Evolutionary conservation across 2,329 filamentous ascomycete genomes (phyloP), one percentile per base, ranked within the genome.

Genomic region (Pseudonectria buxi): DNA sequence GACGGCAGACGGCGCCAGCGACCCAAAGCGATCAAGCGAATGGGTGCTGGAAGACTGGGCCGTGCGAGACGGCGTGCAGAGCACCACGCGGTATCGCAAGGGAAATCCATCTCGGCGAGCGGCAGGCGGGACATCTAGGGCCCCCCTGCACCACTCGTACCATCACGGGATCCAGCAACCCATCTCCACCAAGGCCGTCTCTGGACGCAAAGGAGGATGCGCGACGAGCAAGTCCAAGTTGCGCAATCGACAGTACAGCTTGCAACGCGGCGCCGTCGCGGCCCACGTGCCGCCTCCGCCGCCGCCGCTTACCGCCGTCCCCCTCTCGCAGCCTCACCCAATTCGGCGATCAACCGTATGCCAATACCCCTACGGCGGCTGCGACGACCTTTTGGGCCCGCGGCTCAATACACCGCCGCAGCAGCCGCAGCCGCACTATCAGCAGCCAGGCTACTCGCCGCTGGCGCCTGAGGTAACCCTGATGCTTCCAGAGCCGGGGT

Each of bases 81-180:
- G 86, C 39, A 96, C 90, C 1, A 95, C 90, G 2, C 69, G 82
- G 45, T 88, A 85, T 58, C 76, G 83, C 45, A 81, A 79, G 47
- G 56, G 52, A 16, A 63, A 63, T 40, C 51, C 63, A 15, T 30
- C 49, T 11, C 52, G 56, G 12, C 54, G 50, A 34, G 26, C 22
- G 13, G 38, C 31, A 34, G 30, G 42, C 18, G 18, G 18, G 18
- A 22, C 15, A 37, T 28, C 26, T 49, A 42, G 39, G 24, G 36
- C 26, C 37, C 37, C 30, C 26, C 41, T 33, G 32, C 39, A 41
- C 28, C 34, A 39, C 26, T 38, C 41, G 30, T 45, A 42, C 14
- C 36, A 44, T 28, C 39, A 44, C 30, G 45, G 37, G 13, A 34
- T 37, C 30, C 35, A 47, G 14, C 51, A 47, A 31, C 47, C 49